Evolutionary conservation across 2,329 filamentous ascomycete genomes (phyloP), one percentile per base, ranked within the genome.

Genomic region (Fusarium cyanostomum): DNA sequence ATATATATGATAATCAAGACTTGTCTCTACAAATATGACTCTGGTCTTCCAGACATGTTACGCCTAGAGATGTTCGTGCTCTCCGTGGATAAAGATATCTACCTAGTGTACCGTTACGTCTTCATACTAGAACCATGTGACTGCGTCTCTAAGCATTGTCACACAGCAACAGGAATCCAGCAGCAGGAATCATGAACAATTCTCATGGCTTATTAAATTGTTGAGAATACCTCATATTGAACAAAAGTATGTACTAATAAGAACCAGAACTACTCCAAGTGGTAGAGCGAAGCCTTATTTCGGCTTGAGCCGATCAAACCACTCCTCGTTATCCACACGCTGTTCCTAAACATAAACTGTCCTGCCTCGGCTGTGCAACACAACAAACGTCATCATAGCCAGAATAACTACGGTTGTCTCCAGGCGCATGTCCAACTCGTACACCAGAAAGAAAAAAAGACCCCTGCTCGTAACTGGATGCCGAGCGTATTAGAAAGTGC

Each of bases 231-330:
- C 33, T 66, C 48, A 35, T 67, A 57, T 62, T 68, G 52, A 64
- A 66, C 34, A 43, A 37, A 59, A 64, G 50, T 64, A 68, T 68
- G 49, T 68, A 70, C 64, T 33, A 46, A 37, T 45, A 54, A 61
- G 55, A 52, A 50, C 42, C 44, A 56, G 54, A 51, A 45, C 16
- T 53, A 38, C 15, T 38, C 51, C 44, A 55, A 37, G 34, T 21
- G 15, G 56, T 56, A 46, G 35, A 53, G 53, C 44, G 59, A 57
- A 52, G 28, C 59, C 52, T 48, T 31, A 21, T 27, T 18, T 30
- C 13, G 52, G 45, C 35, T 31, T n/a, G 28, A 45, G 37, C 45
- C 37, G 48, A 56, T 21, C 28, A 15, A 45, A 61, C 50, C 56
- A 48, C 64, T 24, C 26, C 13, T 45, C 35, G n/a, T 30, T 30